Conservation (phyloP, 1,284 basidiomycete species). For the Schizophyllum commune region DNA sequence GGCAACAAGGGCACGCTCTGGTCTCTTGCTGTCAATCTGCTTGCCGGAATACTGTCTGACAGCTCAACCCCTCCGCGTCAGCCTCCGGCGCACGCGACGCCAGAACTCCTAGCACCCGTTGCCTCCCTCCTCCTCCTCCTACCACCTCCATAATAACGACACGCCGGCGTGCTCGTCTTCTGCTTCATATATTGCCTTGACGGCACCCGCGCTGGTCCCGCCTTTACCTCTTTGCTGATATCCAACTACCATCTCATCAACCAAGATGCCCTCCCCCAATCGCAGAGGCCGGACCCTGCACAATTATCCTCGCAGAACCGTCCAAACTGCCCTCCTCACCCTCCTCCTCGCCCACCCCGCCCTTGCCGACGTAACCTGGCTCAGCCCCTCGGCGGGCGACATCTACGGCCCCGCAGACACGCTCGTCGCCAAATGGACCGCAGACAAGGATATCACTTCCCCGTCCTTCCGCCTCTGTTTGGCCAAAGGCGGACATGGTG, state of each 20-base stretch:
- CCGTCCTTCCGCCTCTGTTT: slow-evolving; percentile 24
- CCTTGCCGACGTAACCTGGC: slow-evolving; percentile 6
- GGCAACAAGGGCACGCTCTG: too few species aligned
- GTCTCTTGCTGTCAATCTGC: not conserved
- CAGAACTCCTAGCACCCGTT: not conserved
- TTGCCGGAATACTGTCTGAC: not conserved
- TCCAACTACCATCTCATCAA: not conserved
- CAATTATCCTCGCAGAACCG: too few species aligned
- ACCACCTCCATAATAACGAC: not conserved
- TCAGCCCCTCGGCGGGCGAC: slow-evolving; percentile 5
- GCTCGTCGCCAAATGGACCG: slow-evolving; percentile 22
- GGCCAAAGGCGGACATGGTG: slow-evolving; percentile 5
- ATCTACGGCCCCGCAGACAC: slow-evolving; percentile 18
- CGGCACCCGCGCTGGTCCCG: not conserved
- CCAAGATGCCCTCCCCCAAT: not conserved
- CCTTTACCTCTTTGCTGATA: not conserved
- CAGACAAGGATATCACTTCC: slow-evolving; percentile 14
- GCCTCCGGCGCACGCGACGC: too few species aligned
- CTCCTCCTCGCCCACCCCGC: not conserved
- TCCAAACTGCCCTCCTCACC: not conserved
- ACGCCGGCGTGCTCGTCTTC: not conserved
- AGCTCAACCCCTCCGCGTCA: too few species aligned
- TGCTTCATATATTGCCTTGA: not conserved
- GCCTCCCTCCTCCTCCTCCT: not conserved
- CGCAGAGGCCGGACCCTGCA: not conserved